These are phyloP conservation scores for Clitoria ternatea DNA, from an alignment of 306 rosid species.

Conservation along the genomic window DNA sequence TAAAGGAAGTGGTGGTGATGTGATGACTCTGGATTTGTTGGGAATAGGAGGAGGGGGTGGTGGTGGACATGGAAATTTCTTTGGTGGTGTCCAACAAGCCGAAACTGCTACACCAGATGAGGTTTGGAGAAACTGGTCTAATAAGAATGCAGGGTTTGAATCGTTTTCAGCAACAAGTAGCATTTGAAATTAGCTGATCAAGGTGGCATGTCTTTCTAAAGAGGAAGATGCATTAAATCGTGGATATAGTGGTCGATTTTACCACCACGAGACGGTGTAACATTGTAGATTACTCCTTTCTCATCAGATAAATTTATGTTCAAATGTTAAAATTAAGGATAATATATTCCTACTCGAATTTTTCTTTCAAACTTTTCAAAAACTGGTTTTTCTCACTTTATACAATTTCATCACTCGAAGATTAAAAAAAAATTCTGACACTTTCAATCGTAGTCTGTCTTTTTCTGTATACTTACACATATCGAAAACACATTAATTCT, in stretches of 20 bases:
- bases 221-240: conserved; percentile 12
- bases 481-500: too few relatives aligned
- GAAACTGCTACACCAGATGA: conserved; percentile 33
- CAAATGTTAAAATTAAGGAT: background rate
- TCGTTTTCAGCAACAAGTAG: conserved; percentile 51
- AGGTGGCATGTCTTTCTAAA: conserved; percentile 17
- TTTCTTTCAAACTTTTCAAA: too few relatives aligned
- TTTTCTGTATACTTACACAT: too few relatives aligned
- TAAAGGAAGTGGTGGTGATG: conserved; percentile 40
- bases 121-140: conserved; percentile 53
- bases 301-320: background rate
- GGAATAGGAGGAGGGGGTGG: conserved; percentile 50
- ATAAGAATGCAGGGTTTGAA: conserved; percentile 46
- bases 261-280: background rate
- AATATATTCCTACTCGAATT: background rate
- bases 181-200: conserved; percentile 33
- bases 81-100: conserved; percentile 27
- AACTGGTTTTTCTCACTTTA: too few relatives aligned
- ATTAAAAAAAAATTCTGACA: too few relatives aligned
- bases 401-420: too few relatives aligned
- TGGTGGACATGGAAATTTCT: conserved; percentile 42
- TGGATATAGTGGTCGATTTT: conserved; percentile 20
- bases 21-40: conserved; percentile 71
- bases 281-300: background rate
- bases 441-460: too few relatives aligned